A percentile compares a stretch with the other conserved stretches of the same genome.
These are phyloP conservation scores for Puccinia coronata DNA, from an alignment of 1,284 basidiomycete species.

Conservation along the genomic window DNA sequence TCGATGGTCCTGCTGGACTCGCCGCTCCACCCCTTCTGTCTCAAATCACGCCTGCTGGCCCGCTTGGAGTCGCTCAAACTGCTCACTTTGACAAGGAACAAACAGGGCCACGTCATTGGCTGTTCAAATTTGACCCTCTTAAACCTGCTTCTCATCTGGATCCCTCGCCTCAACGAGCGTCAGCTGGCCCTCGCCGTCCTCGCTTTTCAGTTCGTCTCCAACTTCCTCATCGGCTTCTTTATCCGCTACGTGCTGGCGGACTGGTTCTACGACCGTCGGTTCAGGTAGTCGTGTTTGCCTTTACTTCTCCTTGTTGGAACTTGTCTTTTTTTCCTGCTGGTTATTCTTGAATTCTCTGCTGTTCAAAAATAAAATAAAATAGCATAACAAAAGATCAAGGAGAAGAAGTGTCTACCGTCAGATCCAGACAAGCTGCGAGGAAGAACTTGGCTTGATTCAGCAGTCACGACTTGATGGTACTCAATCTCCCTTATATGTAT, in stretches of 20 bases:
- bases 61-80: conserved; percentile 67
- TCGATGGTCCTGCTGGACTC: conserved; percentile 67
- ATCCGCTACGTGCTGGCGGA: conserved; percentile 81
- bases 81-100: conserved; percentile 25
- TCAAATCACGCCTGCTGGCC: not conserved
- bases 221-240: conserved; percentile 70
- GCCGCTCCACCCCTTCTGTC: not conserved
- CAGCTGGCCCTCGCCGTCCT: conserved; percentile 62
- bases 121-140: conserved; percentile 84
- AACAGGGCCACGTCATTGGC: conserved; percentile 63
- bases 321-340: too few relatives aligned
- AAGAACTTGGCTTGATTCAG: too few relatives aligned
- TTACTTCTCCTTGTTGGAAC: too few relatives aligned
- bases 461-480: too few relatives aligned
- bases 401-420: too few relatives aligned
- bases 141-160: conserved; percentile 73
- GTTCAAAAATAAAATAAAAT: too few relatives aligned
- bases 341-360: too few relatives aligned
- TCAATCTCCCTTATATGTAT: too few relatives aligned
- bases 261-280: conserved; percentile 30
- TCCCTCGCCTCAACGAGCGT: conserved; percentile 69
- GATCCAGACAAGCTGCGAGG: too few relatives aligned
- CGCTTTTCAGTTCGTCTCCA: conserved; percentile 72
- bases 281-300: too few relatives aligned
- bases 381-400: too few relatives aligned